Evolutionary conservation across 495 filamentous ascomycete species (phyloP).

Genomic region (Margaritispora aquatica): DNA sequence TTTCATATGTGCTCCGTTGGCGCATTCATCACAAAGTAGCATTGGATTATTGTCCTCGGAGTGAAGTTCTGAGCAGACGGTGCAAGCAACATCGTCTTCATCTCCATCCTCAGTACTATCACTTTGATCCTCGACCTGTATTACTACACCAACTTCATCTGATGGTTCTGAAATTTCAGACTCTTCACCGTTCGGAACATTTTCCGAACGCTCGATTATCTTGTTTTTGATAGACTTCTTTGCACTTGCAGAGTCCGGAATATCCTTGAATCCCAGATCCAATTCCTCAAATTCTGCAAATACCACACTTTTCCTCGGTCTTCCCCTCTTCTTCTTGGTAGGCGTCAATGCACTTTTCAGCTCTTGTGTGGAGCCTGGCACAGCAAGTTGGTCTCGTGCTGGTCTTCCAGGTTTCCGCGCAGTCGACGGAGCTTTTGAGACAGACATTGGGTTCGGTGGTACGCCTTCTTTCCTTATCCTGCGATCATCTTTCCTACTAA

Average conservation of each 20-base stretch:
- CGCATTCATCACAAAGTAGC: constrained; percentile 89
- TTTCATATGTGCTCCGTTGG: constrained; percentile 80
- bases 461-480: not conserved
- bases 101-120: not conserved
- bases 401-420: constrained; percentile 8
- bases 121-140: not conserved
- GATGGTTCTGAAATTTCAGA: not conserved
- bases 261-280: constrained; percentile 24
- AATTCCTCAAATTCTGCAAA: constrained; percentile 14
- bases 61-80: constrained; percentile 8
- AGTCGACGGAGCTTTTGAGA: not conserved
- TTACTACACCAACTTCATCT: not conserved
- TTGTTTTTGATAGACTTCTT: not conserved
- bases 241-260: constrained; percentile 10
- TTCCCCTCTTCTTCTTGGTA: constrained; percentile 8
- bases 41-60: constrained; percentile 45
- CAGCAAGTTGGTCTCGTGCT: not conserved
- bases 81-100: constrained; percentile 2
- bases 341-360: constrained; percentile 22
- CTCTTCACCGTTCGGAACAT: not conserved
- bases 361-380: not conserved
- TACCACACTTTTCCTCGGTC: constrained; percentile 17
- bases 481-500: not conserved
- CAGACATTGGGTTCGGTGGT: not conserved
- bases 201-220: not conserved